phyloP scores from a whole-genome alignment of 1,284 basidiomycete genomes.

The Tilletia setariae region DNA sequence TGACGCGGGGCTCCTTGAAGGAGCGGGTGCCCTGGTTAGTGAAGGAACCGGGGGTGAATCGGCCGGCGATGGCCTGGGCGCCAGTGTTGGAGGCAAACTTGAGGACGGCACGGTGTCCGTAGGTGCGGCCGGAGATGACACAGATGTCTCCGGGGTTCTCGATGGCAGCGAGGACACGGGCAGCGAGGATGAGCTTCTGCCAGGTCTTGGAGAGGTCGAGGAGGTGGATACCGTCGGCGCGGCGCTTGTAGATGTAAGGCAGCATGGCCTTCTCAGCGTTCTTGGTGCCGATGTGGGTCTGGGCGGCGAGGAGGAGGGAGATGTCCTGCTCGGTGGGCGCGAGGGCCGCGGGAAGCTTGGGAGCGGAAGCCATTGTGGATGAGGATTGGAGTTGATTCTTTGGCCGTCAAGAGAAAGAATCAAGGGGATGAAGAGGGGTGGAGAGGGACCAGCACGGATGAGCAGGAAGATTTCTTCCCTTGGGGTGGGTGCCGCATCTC shows the following conservation, averaged over 20 bases:
- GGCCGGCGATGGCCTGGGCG: conserved; percentile 95
- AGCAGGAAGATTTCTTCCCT: too few species aligned
- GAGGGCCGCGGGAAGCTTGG: conserved; percentile 85
- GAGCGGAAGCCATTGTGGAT: conserved; percentile 11
- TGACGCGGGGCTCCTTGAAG: conserved; percentile 98
- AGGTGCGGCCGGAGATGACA: conserved; percentile 95
- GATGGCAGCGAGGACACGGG: conserved; percentile 59
- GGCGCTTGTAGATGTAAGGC: conserved; percentile 94
- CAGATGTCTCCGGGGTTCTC: conserved; percentile 98
- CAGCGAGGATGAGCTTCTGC: conserved; percentile 75
- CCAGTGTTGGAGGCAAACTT: conserved; percentile 98
- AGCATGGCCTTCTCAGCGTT: conserved; percentile 99
- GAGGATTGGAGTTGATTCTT: too few species aligned
- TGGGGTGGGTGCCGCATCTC: too few species aligned
- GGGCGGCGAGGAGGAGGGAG: conserved; percentile 86
- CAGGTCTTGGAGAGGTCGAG: conserved; percentile 99
- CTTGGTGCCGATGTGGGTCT: conserved; percentile 83
- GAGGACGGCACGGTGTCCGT: conserved; percentile 98
- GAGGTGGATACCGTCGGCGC: conserved; percentile 91
- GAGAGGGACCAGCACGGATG: too few species aligned
- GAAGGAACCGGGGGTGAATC: conserved; percentile 93
- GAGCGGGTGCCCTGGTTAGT: conserved; percentile 99
- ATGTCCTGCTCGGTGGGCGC: conserved; percentile 96
- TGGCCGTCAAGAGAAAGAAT: too few species aligned
- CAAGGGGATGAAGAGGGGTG: too few species aligned